Percentiles rank a stretch among this genome's conserved stretches.
phyloP scores from a whole-genome alignment of 2,329 filamentous ascomycete genomes.

The Juglanconis oblonga region DNA sequence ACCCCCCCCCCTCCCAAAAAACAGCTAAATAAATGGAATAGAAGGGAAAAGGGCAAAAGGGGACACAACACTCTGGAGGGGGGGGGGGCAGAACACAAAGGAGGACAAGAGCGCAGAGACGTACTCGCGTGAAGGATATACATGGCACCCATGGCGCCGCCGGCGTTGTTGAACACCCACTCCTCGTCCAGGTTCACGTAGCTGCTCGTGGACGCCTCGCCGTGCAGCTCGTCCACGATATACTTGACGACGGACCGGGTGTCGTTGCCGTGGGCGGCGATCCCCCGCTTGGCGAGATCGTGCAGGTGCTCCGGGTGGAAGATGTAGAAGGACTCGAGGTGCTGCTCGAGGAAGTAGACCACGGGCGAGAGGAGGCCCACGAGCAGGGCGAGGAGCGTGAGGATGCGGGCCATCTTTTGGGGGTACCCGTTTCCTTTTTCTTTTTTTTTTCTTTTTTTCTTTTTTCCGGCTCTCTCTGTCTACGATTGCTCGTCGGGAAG shows the following conservation, averaged over 20 bases:
- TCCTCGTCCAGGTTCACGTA: slow-evolving; percentile 71
- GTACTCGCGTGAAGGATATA: slow-evolving; percentile 82
- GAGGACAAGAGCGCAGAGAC: slow-evolving; percentile 28
- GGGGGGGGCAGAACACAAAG: neutral
- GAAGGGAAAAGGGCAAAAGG: too few relatives aligned
- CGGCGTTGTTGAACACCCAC: slow-evolving; percentile 91
- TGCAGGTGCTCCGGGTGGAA: slow-evolving; percentile 69
- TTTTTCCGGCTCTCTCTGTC: neutral
- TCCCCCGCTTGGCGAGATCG: slow-evolving; percentile 62
- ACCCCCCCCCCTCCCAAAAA: too few relatives aligned
- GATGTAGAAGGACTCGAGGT: slow-evolving; percentile 68
- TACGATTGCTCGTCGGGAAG: neutral
- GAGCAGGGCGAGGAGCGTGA: slow-evolving; percentile 50
- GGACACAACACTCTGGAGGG: too few relatives aligned
- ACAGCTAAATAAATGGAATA: too few relatives aligned
- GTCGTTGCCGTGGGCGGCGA: slow-evolving; percentile 70
- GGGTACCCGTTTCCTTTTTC: neutral
- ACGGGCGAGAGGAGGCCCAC: slow-evolving; percentile 53
- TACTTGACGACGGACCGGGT: slow-evolving; percentile 65
- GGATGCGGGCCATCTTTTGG: slow-evolving; percentile 29
- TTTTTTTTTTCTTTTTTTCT: neutral
- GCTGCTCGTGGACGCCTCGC: slow-evolving; percentile 44
- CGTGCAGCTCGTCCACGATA: slow-evolving; percentile 67
- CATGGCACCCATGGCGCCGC: slow-evolving; percentile 89
- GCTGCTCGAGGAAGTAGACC: slow-evolving; percentile 55